Percentiles rank a stretch among this genome's conserved stretches.
Evolutionary conservation across 805 yeast genomes (phyloP).

Genomic region (Kodamaea sagamina): DNA sequence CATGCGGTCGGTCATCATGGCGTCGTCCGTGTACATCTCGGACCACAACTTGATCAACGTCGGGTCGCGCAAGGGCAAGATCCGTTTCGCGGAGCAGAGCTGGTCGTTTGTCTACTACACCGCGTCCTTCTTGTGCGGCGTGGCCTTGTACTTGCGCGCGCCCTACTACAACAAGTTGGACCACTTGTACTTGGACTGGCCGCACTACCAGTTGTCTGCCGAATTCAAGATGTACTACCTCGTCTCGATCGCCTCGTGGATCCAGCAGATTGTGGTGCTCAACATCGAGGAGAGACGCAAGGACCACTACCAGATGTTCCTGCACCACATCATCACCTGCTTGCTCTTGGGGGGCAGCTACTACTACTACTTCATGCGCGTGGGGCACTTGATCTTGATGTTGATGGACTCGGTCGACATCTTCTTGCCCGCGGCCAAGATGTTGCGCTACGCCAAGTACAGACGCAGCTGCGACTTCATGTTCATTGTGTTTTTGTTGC

Average conservation of each 20-base stretch:
- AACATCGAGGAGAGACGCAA: slow-evolving; percentile 78
- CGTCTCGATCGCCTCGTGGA: slow-evolving; percentile 72
- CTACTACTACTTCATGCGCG: slow-evolving; percentile 65
- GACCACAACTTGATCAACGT: slow-evolving; percentile 49
- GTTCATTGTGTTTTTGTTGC: slow-evolving; percentile 64
- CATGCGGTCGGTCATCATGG: slow-evolving; percentile 62
- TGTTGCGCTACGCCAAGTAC: slow-evolving; percentile 71
- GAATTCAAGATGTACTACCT: slow-evolving; percentile 69
- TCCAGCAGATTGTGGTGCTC: slow-evolving; percentile 75
- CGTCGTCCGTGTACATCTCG: slow-evolving; percentile 56
- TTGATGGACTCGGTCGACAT: slow-evolving; percentile 86
- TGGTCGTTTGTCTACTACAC: slow-evolving; percentile 71
- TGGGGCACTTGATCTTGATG: slow-evolving; percentile 76
- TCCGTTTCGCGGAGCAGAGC: slow-evolving; percentile 83
- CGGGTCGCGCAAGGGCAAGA: slow-evolving; percentile 49
- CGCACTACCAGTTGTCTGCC: slow-evolving; percentile 59
- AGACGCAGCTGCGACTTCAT: slow-evolving; percentile 61
- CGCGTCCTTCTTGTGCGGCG: slow-evolving; percentile 56
- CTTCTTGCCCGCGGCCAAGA: slow-evolving; percentile 68
- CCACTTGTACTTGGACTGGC: slow-evolving; percentile 69
- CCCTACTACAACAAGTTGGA: slow-evolving; percentile 61
- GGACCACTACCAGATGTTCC: slow-evolving; percentile 83
- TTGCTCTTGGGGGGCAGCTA: slow-evolving; percentile 70
- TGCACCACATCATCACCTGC: slow-evolving; percentile 84
- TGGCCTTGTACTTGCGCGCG: slow-evolving; percentile 55